Evolutionary conservation across 179 eudicot genomes (phyloP).

Genomic region (Amaranthus tricolor): DNA sequence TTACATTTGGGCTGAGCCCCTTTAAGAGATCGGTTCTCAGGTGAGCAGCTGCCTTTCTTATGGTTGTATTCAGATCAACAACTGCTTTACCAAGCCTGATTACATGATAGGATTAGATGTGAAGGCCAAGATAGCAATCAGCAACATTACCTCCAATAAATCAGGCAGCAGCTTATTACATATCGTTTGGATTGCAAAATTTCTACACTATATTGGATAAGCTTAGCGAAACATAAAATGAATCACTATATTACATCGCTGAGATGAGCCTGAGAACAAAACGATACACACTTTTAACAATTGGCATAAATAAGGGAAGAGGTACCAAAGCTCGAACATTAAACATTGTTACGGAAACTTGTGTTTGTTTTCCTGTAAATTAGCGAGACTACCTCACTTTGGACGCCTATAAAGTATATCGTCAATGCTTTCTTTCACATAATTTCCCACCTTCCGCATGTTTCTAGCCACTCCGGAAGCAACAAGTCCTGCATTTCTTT

Average conservation of each 20-base stretch:
- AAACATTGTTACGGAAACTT: constrained; percentile 3
- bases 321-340: constrained; percentile 19
- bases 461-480: constrained; percentile 88
- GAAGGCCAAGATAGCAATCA: too few relatives aligned
- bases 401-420: constrained; percentile 78
- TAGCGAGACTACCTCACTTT: constrained; percentile 36
- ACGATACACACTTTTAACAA: constrained; percentile 8
- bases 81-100: too few relatives aligned
- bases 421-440: constrained; percentile 70
- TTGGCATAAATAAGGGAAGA: neutral
- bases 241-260: constrained; percentile 8
- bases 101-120: too few relatives aligned
- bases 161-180: neutral
- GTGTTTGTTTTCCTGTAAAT: constrained; percentile 2
- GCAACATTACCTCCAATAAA: constrained; percentile 8
- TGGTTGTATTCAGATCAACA: too few relatives aligned
- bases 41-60: too few relatives aligned
- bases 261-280: constrained; percentile 14
- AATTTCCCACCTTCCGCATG: constrained; percentile 69
- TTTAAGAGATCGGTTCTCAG: too few relatives aligned
- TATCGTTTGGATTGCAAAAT: constrained; percentile 2
- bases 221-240: neutral
- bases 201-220: constrained; percentile 14
- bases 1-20: too few relatives aligned
- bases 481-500: constrained; percentile 74